Percentiles rank a stretch among this genome's conserved stretches.
Conservation (phyloP, 352 stramenopile genomes). For the Phytophthora syringae region DNA sequence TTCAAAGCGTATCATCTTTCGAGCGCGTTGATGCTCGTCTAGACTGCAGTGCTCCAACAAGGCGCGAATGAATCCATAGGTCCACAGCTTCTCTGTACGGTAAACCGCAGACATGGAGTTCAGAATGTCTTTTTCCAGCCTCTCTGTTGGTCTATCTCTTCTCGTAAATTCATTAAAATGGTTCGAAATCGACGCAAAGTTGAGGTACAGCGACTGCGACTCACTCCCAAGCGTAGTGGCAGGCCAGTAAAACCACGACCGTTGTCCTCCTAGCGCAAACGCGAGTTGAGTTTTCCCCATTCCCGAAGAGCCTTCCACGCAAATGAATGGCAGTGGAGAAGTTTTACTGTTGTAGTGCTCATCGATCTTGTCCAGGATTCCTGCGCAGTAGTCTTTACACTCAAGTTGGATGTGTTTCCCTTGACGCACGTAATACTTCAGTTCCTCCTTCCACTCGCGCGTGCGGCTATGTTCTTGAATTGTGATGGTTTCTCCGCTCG, state of each 20-base stretch:
- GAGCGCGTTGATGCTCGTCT: background rate
- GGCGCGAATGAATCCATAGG: slow-evolving; percentile 7
- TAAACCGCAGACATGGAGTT: background rate
- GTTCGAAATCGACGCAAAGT: slow-evolving; percentile 3
- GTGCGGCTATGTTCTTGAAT: no score
- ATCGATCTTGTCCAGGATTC: no score
- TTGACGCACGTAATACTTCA: no score
- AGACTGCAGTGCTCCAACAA: slow-evolving; percentile 1
- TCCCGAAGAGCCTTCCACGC: slow-evolving; percentile 12
- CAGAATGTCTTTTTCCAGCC: background rate
- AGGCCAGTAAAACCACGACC: slow-evolving; percentile 17
- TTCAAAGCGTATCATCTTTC: slow-evolving; percentile 11
- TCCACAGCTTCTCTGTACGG: background rate
- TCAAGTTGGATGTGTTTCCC: no score
- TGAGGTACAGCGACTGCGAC: background rate
- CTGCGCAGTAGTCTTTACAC: no score
- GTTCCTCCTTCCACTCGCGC: no score
- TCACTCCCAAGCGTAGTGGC: background rate
- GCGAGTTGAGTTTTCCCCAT: slow-evolving; percentile 14
- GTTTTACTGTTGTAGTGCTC: background rate
- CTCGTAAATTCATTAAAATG: background rate
- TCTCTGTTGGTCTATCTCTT: background rate
- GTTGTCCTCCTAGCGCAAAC: slow-evolving; percentile 3
- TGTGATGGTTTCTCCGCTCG: no score
- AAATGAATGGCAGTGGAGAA: slow-evolving; percentile 14